Evolutionary conservation across 257 asterid species (phyloP), one percentile per base, ranked within the genome.

Genomic region (Phtheirospermum japonicum): DNA sequence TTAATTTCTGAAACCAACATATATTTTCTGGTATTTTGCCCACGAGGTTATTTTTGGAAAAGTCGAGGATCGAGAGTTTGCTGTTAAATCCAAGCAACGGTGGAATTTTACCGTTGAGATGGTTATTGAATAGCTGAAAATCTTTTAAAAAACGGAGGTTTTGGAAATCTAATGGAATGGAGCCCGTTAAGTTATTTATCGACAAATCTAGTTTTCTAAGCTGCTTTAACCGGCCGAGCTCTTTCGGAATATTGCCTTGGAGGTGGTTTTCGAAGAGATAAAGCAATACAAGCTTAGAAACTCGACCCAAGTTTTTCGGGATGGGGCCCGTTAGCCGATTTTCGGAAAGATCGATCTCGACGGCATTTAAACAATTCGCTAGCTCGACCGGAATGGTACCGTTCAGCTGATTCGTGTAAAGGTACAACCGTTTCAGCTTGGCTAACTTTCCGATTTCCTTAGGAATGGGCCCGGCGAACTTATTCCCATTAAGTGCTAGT

Each of bases 261-360:
- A 89, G 75, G n/a, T 59, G 79, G 71, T 89, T 89, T 46, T 89
- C 95, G 5, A 89, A 89, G 9, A 86, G 94, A 63, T 84, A 83
- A 48, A 89, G 97, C 74, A 89, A 63, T 13, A 46, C 68, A 31
- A 89, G 95, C 56, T 64, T 62, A 12, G 85, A 64, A 58, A 86
- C 68, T 31, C 2, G 74, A 4, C 83, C 86, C 36, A 89, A 66
- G 26, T 71, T 67, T 19, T 31, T 70, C 0, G 97, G 97, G 40
- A 89, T 84, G 66, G 48, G 19, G 4, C 97, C 97, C 28, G 66
- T 77, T 67, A 89, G 37, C 14, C 62, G 76, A 69, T 89, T 89
- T 56, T 89, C 97, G 3, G 97, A 89, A 40, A 89, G 81, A 75
- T 89, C 97, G 14, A 89, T 84, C 75, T 84, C 94, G 12, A 79